Evolutionary conservation across 495 filamentous ascomycete genomes (phyloP).

Genomic region (Lentithecium fluviatile): DNA sequence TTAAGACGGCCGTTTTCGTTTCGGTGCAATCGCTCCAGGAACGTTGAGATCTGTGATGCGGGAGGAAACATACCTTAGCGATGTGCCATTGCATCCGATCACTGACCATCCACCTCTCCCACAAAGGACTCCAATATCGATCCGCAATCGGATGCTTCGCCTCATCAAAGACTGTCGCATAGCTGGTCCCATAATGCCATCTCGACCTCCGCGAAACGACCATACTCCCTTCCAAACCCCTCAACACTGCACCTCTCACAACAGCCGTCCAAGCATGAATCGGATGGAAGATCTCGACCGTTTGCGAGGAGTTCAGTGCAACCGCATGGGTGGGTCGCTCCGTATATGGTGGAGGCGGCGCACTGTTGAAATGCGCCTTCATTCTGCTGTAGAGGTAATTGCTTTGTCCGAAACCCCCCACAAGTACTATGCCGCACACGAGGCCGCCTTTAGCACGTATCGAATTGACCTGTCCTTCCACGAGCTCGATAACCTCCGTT

Average conservation of each 20-base stretch:
- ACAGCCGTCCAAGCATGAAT: conserved; percentile 78
- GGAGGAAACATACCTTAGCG: conserved; percentile 54
- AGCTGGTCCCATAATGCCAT: conserved; percentile 76
- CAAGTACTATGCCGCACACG: conserved; percentile 67
- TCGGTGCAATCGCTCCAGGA: not conserved
- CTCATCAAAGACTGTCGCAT: conserved; percentile 73
- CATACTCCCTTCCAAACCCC: conserved; percentile 69
- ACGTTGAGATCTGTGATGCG: not conserved
- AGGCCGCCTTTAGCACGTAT: conserved; percentile 57
- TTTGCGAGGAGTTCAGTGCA: conserved; percentile 41
- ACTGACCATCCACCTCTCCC: conserved; percentile 78
- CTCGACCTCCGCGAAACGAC: conserved; percentile 64
- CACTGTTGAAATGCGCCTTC: conserved; percentile 61
- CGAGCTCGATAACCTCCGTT: conserved; percentile 56
- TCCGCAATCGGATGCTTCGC: conserved; percentile 64
- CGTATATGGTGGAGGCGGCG: conserved; percentile 64
- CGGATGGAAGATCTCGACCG: conserved; percentile 59
- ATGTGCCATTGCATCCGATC: conserved; percentile 83
- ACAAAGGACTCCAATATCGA: conserved; percentile 71
- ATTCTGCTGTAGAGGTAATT: conserved; percentile 63
- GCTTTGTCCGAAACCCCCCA: conserved; percentile 69
- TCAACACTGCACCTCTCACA: conserved; percentile 64
- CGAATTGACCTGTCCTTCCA: conserved; percentile 56
- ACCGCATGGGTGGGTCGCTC: conserved; percentile 60
- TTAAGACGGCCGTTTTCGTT: not conserved